These are phyloP conservation scores for Tulasnella sp. DNA, from an alignment of 768 basidiomycete species.

Conservation along the genomic window DNA sequence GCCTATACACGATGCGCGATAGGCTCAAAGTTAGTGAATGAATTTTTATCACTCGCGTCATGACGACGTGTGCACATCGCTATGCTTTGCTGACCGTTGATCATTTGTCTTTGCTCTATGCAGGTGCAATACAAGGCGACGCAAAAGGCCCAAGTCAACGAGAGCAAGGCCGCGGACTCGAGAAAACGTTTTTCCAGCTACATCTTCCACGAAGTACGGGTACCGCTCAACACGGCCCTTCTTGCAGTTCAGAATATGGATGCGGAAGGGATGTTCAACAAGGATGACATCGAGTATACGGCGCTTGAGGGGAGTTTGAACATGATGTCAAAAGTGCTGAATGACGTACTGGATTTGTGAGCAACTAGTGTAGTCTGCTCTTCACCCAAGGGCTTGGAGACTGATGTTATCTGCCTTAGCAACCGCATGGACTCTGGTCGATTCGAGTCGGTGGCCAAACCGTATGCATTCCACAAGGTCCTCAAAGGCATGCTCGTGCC, in stretches of 20 bases:
- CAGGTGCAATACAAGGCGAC: slow-evolving; percentile 41
- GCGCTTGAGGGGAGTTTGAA: slow-evolving; percentile 31
- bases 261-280: slow-evolving; percentile 26
- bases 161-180: slow-evolving; percentile 40
- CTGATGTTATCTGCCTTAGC: slow-evolving; percentile 22
- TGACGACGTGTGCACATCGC: neutral
- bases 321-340: slow-evolving; percentile 36
- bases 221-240: slow-evolving; percentile 41
- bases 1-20: slow-evolving; percentile 56
- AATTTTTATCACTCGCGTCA: slow-evolving; percentile 55
- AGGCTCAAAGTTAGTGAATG: slow-evolving; percentile 60
- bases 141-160: slow-evolving; percentile 59
- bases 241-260: slow-evolving; percentile 38
- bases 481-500: slow-evolving; percentile 33
- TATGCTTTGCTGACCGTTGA: neutral
- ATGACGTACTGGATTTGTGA: slow-evolving; percentile 31
- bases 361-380: neutral
- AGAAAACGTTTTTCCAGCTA: slow-evolving; percentile 34
- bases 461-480: slow-evolving; percentile 34
- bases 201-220: slow-evolving; percentile 39
- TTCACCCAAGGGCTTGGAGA: neutral
- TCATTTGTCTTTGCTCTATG: neutral
- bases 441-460: slow-evolving; percentile 40
- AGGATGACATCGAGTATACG: slow-evolving; percentile 35
- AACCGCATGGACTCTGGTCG: slow-evolving; percentile 57